These are phyloP conservation scores for Claviceps quebecensis DNA, from an alignment of 2,329 filamentous ascomycete species.

Conservation along the genomic window DNA sequence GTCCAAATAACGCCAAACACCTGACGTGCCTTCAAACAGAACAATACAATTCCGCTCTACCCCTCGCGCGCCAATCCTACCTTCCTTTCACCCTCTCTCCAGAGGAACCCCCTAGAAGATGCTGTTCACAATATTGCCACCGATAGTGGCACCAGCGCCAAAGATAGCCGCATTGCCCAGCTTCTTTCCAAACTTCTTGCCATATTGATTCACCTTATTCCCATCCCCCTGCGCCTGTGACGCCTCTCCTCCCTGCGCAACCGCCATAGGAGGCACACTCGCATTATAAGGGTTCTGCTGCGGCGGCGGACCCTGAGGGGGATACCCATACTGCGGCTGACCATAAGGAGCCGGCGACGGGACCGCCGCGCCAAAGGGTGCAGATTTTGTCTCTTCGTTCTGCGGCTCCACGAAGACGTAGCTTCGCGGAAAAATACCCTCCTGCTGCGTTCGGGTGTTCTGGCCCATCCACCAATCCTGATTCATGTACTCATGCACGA, in stretches of 20 bases:
- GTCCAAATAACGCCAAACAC: background rate
- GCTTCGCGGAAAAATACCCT: constrained; percentile 89
- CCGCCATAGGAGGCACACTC: constrained; percentile 60
- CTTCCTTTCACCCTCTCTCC: background rate
- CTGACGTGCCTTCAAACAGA: background rate
- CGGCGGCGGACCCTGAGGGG: constrained; percentile 24
- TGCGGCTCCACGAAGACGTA: constrained; percentile 70
- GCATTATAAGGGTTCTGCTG: constrained; percentile 51
- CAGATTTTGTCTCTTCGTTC: constrained; percentile 32
- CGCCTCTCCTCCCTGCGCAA: constrained; percentile 42
- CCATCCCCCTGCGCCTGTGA: constrained; percentile 27
- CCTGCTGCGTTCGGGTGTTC: constrained; percentile 66
- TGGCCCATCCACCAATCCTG: constrained; percentile 91
- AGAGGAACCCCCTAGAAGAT: constrained; percentile 50
- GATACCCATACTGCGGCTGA: constrained; percentile 18
- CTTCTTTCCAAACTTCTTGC: constrained; percentile 97
- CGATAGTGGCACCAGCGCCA: constrained; percentile 82
- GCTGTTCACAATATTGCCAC: constrained; percentile 77
- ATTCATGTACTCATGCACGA: constrained; percentile 87
- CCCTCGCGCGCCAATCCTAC: background rate
- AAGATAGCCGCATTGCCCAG: constrained; percentile 69
- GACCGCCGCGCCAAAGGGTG: constrained; percentile 20
- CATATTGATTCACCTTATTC: constrained; percentile 55
- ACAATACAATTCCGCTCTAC: background rate
- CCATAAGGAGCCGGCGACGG: constrained; percentile 17